A percentile compares a stretch with the other conserved stretches of the same genome.
These are phyloP conservation scores for Suillus lakei DNA, from an alignment of 768 basidiomycete species.

Conservation along the genomic window DNA sequence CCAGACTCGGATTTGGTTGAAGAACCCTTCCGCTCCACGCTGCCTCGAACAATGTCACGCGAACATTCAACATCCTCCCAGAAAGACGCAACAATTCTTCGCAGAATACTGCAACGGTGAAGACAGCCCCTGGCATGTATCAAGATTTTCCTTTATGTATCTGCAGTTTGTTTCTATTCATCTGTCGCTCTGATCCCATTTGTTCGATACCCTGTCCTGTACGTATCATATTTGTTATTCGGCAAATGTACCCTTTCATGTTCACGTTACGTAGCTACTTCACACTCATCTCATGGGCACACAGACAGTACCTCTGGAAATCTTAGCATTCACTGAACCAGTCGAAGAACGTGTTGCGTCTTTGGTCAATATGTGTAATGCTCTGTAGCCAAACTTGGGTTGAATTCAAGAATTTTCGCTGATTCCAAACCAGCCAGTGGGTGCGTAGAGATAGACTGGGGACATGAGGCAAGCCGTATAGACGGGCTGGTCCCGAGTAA, in stretches of 20 bases:
- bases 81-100: conserved; percentile 51
- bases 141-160: conserved; percentile 33
- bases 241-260: conserved; percentile 5
- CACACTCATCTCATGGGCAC: not conserved
- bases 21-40: conserved; percentile 42
- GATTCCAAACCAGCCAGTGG: no score
- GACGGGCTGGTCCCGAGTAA: no score
- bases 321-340: not conserved
- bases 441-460: no score
- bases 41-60: conserved; percentile 37
- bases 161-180: conserved; percentile 28
- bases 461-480: no score
- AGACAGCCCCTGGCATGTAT: conserved; percentile 19
- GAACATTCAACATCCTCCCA: conserved; percentile 35
- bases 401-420: not conserved
- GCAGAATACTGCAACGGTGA: conserved; percentile 55
- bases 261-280: not conserved
- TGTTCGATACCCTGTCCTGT: conserved; percentile 42
- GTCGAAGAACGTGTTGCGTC: not conserved
- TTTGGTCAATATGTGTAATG: not conserved
- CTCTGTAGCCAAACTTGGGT: not conserved
- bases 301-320: no score
- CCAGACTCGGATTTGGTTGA: conserved; percentile 46
- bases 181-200: conserved; percentile 21
- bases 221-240: conserved; percentile 27